Conservation (phyloP, 2,329 filamentous ascomycete species). For the Fusarium coicis region DNA sequence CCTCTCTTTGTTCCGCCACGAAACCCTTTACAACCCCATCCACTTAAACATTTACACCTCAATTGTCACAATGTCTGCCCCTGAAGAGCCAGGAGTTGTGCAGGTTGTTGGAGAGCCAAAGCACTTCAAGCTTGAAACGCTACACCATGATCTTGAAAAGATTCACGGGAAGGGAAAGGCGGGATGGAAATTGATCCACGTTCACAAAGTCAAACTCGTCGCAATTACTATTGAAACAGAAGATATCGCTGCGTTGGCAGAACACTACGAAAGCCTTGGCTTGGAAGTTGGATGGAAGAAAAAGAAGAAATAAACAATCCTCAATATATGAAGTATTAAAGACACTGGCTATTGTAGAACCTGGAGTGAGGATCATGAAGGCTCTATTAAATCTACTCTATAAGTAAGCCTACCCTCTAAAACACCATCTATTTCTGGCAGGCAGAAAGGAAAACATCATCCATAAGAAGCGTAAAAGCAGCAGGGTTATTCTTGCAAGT, state of each 20-base stretch:
- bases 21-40: accelerated
- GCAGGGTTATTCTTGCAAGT: neutral
- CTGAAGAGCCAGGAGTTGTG: neutral
- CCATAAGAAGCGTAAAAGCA: slow-evolving; percentile 13
- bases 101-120: neutral
- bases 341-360: accelerated
- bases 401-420: neutral
- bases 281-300: neutral
- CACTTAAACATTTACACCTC: accelerated
- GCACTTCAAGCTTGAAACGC: neutral
- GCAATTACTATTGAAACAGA: neutral
- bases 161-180: neutral
- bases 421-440: neutral
- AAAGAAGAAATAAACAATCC: too few species aligned
- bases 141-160: accelerated
- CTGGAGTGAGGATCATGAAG: neutral
- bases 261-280: neutral
- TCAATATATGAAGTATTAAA: neutral
- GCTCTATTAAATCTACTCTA: neutral
- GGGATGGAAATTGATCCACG: neutral
- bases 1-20: too few species aligned
- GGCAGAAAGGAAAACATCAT: slow-evolving; percentile 11
- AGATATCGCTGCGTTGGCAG: neutral
- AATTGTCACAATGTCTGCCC: neutral
- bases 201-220: neutral